phyloP scores from a whole-genome alignment of 371 early-diverging fungal genomes.

The Mortierella polycephala region DNA sequence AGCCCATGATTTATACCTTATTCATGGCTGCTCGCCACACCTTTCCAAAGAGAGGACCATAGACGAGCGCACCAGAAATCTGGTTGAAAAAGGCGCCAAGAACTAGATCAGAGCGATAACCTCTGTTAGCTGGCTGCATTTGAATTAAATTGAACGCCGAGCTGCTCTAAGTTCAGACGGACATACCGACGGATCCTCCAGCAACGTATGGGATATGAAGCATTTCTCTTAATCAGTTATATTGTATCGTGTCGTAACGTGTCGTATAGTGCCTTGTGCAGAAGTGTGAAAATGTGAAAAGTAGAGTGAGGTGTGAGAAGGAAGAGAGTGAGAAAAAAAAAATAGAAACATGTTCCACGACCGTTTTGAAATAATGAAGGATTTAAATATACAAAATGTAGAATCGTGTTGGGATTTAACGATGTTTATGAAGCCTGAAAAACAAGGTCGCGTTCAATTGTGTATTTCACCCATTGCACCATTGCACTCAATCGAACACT shows the following conservation, averaged over 20 bases:
- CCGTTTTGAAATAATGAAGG: too few relatives aligned
- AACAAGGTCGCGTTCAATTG: too few relatives aligned
- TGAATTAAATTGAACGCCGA: not conserved
- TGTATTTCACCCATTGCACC: too few relatives aligned
- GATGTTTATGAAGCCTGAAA: too few relatives aligned
- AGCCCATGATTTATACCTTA: slow-evolving; percentile 18
- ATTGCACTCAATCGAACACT: too few relatives aligned
- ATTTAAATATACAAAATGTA: too few relatives aligned
- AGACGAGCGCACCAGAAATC: slow-evolving; percentile 38
- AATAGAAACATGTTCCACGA: too few relatives aligned
- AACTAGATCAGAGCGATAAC: slow-evolving; percentile 11
- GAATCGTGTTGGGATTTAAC: too few relatives aligned
- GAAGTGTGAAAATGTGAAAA: too few relatives aligned
- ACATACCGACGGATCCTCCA: slow-evolving; percentile 50
- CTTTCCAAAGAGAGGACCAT: slow-evolving; percentile 50
- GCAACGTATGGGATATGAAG: slow-evolving; percentile 47
- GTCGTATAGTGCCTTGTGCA: not conserved
- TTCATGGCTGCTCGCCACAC: slow-evolving; percentile 52
- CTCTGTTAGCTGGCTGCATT: not conserved
- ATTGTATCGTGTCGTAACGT: not conserved
- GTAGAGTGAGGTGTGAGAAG: too few relatives aligned
- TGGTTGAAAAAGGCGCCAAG: slow-evolving; percentile 46
- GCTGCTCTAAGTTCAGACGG: too few relatives aligned
- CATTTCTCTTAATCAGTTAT: slow-evolving; percentile 6
- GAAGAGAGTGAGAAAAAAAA: too few relatives aligned